These are phyloP conservation scores for Bruguiera hainesii DNA, from an alignment of 441 rosid genomes.

Conservation along the genomic window DNA sequence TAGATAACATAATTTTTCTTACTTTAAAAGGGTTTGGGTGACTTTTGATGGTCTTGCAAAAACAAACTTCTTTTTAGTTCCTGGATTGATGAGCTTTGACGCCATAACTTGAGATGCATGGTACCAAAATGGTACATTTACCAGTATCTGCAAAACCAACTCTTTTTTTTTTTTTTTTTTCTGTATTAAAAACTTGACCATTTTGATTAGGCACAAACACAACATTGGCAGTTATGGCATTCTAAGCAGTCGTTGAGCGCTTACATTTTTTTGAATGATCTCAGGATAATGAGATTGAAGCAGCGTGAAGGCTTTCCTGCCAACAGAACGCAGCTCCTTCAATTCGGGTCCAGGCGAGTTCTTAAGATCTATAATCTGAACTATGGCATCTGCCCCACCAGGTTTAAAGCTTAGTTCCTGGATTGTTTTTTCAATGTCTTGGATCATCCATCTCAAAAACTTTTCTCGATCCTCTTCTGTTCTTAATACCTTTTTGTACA, in stretches of 20 bases:
- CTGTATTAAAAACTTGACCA: too few relatives aligned
- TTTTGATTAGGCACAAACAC: too few relatives aligned
- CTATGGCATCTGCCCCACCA: slow-evolving; percentile 43
- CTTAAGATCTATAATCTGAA: slow-evolving; percentile 53
- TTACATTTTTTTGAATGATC: slow-evolving; percentile 39
- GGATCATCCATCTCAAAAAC: slow-evolving; percentile 36
- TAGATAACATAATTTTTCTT: slow-evolving; percentile 9
- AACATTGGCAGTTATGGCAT: neutral
- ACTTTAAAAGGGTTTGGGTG: slow-evolving; percentile 51
- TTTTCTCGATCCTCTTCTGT: slow-evolving; percentile 29
- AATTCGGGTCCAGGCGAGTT: slow-evolving; percentile 29
- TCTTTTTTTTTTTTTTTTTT: neutral
- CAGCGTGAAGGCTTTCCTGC: slow-evolving; percentile 27
- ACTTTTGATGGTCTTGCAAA: slow-evolving; percentile 43
- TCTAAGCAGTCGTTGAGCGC: slow-evolving; percentile 11
- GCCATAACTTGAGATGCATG: slow-evolving; percentile 32
- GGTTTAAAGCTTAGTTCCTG: slow-evolving; percentile 35
- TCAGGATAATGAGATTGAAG: slow-evolving; percentile 48
- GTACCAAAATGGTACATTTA: slow-evolving; percentile 54
- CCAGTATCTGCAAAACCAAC: slow-evolving; percentile 38
- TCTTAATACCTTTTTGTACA: slow-evolving; percentile 25
- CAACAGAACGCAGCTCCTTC: slow-evolving; percentile 32
- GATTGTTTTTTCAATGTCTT: slow-evolving; percentile 39
- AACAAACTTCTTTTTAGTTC: slow-evolving; percentile 27
- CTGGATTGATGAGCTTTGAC: slow-evolving; percentile 29